Evolutionary conservation across 2,329 filamentous ascomycete genomes (phyloP).

Genomic region (Colletotrichum cordylinicola): DNA sequence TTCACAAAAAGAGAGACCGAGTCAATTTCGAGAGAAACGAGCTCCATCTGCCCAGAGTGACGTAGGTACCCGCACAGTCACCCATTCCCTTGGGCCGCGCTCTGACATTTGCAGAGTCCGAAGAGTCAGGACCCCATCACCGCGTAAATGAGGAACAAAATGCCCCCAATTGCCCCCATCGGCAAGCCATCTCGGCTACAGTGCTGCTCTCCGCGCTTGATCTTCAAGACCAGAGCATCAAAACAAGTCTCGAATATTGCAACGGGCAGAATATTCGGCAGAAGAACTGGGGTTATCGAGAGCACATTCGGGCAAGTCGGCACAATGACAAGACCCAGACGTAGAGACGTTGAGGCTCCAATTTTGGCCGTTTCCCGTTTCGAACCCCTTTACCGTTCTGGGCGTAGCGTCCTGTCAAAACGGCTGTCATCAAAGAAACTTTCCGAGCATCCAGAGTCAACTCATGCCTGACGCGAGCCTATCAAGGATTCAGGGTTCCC

Average conservation of each 20-base stretch:
- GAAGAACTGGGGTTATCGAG: background rate
- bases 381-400: background rate
- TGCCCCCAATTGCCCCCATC: background rate
- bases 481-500: background rate
- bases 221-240: background rate
- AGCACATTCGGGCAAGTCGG: background rate
- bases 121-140: background rate
- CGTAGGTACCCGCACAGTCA: conserved; percentile 9
- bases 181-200: background rate
- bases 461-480: background rate
- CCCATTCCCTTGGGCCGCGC: conserved; percentile 15
- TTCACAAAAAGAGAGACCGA: background rate
- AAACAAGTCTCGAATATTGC: background rate
- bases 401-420: conserved; percentile 13
- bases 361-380: background rate
- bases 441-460: background rate
- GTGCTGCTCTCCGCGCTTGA: background rate
- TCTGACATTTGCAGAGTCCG: background rate
- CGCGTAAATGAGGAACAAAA: background rate
- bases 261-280: background rate
- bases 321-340: background rate
- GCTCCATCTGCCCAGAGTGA: conserved; percentile 8
- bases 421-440: background rate
- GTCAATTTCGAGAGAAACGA: background rate
- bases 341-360: background rate